These are phyloP conservation scores for Ascodesmis nigricans DNA, from an alignment of 495 filamentous ascomycete species.

Conservation along the genomic window DNA sequence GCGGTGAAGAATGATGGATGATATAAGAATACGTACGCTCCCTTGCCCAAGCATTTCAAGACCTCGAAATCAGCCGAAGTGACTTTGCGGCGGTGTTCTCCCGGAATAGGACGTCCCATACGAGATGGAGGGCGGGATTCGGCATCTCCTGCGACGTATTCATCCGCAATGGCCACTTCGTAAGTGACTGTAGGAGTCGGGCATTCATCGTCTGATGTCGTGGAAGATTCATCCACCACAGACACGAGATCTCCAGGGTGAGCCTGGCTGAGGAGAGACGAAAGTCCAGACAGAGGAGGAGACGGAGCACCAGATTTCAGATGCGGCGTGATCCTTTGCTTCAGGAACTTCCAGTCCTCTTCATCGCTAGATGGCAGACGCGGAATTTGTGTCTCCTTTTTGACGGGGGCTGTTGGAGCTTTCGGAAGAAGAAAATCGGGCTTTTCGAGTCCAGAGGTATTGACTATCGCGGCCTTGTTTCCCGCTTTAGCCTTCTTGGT, in stretches of 20 bases:
- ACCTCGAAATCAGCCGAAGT: conserved; percentile 73
- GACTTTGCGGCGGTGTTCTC: conserved; percentile 43
- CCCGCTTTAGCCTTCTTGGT: conserved; percentile 4
- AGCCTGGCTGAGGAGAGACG: conserved; percentile 13
- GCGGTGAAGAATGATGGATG: background rate
- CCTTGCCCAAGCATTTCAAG: conserved; percentile 89
- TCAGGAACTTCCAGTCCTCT: conserved; percentile 15
- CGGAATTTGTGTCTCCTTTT: too few species aligned
- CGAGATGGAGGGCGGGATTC: conserved; percentile 16
- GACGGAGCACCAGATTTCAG: conserved; percentile 10
- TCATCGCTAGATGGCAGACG: too few species aligned
- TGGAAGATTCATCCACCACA: too few species aligned
- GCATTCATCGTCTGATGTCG: background rate
- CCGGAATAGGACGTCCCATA: conserved; percentile 8
- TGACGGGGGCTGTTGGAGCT: too few species aligned
- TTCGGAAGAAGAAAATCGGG: conserved; percentile 2
- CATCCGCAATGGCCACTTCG: conserved; percentile 67
- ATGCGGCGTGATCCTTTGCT: conserved; percentile 6
- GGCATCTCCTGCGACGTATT: conserved; percentile 64
- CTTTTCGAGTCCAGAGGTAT: conserved; percentile 7
- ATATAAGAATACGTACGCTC: conserved; percentile 28
- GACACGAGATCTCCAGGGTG: conserved; percentile 17
- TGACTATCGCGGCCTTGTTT: conserved; percentile 1
- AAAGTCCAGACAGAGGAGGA: conserved; percentile 9
- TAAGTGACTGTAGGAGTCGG: conserved; percentile 54